These are phyloP conservation scores for Gonium pectorale DNA, from an alignment of 139 green algal species.

Conservation along the genomic window DNA sequence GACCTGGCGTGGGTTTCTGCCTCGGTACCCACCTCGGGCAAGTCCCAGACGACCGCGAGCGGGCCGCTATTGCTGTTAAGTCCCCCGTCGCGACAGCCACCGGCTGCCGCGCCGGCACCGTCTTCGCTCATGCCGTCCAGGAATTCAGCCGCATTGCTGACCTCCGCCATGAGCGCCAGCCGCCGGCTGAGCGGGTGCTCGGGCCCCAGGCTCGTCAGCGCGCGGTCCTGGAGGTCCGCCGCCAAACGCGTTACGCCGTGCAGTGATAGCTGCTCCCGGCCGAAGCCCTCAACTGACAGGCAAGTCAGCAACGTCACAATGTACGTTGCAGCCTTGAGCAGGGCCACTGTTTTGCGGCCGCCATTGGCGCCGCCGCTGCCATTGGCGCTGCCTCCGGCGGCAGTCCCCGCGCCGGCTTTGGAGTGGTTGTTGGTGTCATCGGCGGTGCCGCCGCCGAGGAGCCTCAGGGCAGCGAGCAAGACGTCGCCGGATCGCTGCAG, in stretches of 20 bases:
- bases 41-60: no score
- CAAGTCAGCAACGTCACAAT: background rate
- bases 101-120: no score
- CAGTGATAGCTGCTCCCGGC: slow-evolving; percentile 4
- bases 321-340: background rate
- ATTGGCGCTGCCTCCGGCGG: background rate
- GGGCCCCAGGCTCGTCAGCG: background rate
- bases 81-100: no score
- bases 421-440: background rate
- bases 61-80: no score
- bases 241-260: background rate
- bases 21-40: no score
- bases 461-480: background rate
- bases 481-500: background rate
- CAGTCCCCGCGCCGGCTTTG: background rate
- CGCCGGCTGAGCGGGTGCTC: slow-evolving; percentile 6
- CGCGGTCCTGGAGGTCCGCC: slow-evolving; percentile 8
- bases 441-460: background rate
- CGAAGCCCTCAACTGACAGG: background rate
- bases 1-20: no score
- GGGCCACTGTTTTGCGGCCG: background rate
- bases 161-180: slow-evolving; percentile 12
- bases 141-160: background rate
- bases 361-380: background rate
- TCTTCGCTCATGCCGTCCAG: slow-evolving; percentile 5